Base-by-base conservation (phyloP, 2,329 filamentous ascomycete species). In the Stagonosporopsis rhizophila region DNA sequence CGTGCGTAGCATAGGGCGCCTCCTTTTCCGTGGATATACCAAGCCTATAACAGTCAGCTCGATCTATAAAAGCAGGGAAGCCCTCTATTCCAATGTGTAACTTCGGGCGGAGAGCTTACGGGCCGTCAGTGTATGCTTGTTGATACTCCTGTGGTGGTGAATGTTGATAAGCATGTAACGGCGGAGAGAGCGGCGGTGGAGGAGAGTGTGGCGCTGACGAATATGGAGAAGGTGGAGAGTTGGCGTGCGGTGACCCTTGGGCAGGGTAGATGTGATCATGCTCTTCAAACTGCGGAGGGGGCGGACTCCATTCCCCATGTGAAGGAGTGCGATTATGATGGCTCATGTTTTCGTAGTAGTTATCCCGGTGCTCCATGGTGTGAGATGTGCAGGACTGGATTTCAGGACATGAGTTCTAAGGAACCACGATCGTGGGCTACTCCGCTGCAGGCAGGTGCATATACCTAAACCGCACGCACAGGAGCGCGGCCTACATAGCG, bases 1-100 rank as follows among this genome's bases (percentile, higher is more conserved):
- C 55, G 20, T 59, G 44, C 41, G 58, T 58, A 9, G 54, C 41
- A 41, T 62, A 62, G 9, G 63, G 64, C 12, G 60, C 58, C 44
- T 68, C 61, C 40, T 68, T 69, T 37, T 66, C 64, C 1, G 59
- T 67, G 1, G 64, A 65, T 19, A 64, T 56, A 25, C 66, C 68
- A 23, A 27, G 28, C 6, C 2, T 49, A n/a, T 5, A 39, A 65
- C 38, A 66, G 63, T 54, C 11, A 1, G 46, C 15, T 14, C n/a
- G 17, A n/a, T 23, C 15, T 8, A 3, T 4, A 22, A 17, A 44
- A 9, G 12, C 35, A 22, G 41, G 28, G 37, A 47, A 44, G 44
- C 14, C 34, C 22, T 37, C 34, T 20, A 48, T 14, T 56, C 27
- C 38, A 41, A n/a, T 22, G 25, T 12, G 32, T n/a, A 11, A 7